Conservation (phyloP, 192 early-diverging fungal species). For the Dissophora globulifera region DNA sequence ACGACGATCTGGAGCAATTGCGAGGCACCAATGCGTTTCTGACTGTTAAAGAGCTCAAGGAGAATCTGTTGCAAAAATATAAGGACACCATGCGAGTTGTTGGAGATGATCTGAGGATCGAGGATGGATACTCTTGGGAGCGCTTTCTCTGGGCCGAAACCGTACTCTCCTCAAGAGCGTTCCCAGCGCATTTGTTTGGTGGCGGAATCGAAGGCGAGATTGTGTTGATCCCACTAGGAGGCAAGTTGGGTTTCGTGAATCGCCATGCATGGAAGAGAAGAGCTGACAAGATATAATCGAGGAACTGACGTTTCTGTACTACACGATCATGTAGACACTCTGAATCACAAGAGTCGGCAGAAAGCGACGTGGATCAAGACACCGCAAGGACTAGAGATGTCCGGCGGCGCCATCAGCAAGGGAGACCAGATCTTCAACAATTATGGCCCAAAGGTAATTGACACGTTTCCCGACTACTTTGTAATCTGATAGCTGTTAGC, state of each 20-base stretch:
- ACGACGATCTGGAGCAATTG: slow-evolving; percentile 58
- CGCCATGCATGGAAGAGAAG: no score
- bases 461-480: neutral
- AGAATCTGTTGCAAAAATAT: slow-evolving; percentile 47
- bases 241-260: no score
- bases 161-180: slow-evolving; percentile 66
- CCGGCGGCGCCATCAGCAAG: slow-evolving; percentile 27
- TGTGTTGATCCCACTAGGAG: slow-evolving; percentile 68
- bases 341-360: slow-evolving; percentile 71
- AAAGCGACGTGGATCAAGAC: slow-evolving; percentile 66
- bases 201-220: slow-evolving; percentile 38
- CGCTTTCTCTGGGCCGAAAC: slow-evolving; percentile 69
- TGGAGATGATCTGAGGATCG: slow-evolving; percentile 12
- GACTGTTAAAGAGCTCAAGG: slow-evolving; percentile 56
- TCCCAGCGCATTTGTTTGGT: slow-evolving; percentile 65
- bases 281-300: neutral
- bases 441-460: slow-evolving; percentile 72
- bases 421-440: slow-evolving; percentile 72
- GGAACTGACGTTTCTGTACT: no score
- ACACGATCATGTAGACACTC: no score
- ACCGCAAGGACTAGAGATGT: slow-evolving; percentile 27
- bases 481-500: slow-evolving; percentile 14
- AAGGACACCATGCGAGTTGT: slow-evolving; percentile 38
- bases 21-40: slow-evolving; percentile 63
- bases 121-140: slow-evolving; percentile 52